Conservation (phyloP, 2,329 filamentous ascomycete genomes). For the Trichophyton verrucosum region DNA sequence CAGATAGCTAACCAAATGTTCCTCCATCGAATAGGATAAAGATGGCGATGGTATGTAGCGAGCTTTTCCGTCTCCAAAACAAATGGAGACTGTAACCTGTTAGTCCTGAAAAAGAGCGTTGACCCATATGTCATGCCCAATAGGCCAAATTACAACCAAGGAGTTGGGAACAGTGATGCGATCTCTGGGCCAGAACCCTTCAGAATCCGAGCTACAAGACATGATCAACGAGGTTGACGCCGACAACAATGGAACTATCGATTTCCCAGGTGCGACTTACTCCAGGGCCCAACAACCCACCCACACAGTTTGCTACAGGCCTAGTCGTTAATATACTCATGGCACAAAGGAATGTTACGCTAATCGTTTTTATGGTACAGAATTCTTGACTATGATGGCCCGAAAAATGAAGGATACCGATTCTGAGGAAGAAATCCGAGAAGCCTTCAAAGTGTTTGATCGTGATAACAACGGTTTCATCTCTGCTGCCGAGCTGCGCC, state of each 20-base stretch:
- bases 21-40: slow-evolving; percentile 53
- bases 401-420: slow-evolving; percentile 92
- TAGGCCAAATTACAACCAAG: slow-evolving; percentile 85
- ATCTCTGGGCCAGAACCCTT: slow-evolving; percentile 79
- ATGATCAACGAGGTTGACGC: slow-evolving; percentile 93
- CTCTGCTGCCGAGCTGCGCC: slow-evolving; percentile 73
- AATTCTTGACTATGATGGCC: slow-evolving; percentile 89
- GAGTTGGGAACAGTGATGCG: slow-evolving; percentile 84
- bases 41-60: slow-evolving; percentile 67
- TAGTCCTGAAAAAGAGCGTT: neutral
- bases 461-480: slow-evolving; percentile 89
- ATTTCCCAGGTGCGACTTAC: slow-evolving; percentile 61
- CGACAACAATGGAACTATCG: slow-evolving; percentile 86
- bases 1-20: slow-evolving; percentile 14
- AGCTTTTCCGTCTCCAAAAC: neutral
- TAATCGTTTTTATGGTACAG: slow-evolving; percentile 32
- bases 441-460: slow-evolving; percentile 83
- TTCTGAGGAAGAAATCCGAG: slow-evolving; percentile 79
- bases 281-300: neutral
- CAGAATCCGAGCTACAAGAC: slow-evolving; percentile 78
- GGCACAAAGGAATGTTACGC: neutral
- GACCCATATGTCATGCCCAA: slow-evolving; percentile 5
- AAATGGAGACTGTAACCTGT: neutral
- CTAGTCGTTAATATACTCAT: too few species aligned
- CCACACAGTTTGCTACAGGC: too few species aligned